phyloP scores from a whole-genome alignment of 2,329 filamentous ascomycete species.

The Macroventuria anomochaeta region DNA sequence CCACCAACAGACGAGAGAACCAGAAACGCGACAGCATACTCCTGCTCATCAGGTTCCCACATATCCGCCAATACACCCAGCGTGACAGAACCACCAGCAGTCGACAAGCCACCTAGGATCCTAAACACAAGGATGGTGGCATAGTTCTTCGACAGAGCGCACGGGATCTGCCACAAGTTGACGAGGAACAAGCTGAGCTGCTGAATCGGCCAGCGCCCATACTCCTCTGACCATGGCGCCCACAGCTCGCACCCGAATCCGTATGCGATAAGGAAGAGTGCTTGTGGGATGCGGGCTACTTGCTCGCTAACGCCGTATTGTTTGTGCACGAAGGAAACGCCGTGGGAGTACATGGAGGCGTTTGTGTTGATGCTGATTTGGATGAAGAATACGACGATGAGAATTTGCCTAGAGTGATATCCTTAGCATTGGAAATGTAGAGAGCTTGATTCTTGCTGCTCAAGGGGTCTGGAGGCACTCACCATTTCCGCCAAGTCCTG shows the following conservation, averaged over 20 bases:
- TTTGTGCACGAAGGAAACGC: constrained; percentile 52
- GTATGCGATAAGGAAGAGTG: constrained; percentile 74
- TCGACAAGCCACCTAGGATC: constrained; percentile 48
- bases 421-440: background rate
- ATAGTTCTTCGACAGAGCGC: constrained; percentile 69
- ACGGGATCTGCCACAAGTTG: constrained; percentile 69
- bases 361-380: constrained; percentile 64
- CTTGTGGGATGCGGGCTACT: constrained; percentile 56
- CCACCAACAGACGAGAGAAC: constrained; percentile 61
- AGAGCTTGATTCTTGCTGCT: too few relatives aligned
- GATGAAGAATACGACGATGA: constrained; percentile 59
- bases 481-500: constrained; percentile 55
- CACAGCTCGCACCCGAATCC: constrained; percentile 86
- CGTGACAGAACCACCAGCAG: constrained; percentile 68
- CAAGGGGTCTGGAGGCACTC: constrained; percentile 1
- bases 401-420: constrained; percentile 46
- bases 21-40: constrained; percentile 57
- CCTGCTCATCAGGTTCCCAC: constrained; percentile 62
- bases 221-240: constrained; percentile 80
- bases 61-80: constrained; percentile 69
- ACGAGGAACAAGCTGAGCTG: constrained; percentile 75
- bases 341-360: constrained; percentile 59
- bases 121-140: constrained; percentile 67
- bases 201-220: constrained; percentile 76
- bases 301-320: constrained; percentile 57